Percentiles rank a stretch among this genome's conserved stretches.
phyloP scores from a whole-genome alignment of 768 basidiomycete species.

The Mycena rosella region DNA sequence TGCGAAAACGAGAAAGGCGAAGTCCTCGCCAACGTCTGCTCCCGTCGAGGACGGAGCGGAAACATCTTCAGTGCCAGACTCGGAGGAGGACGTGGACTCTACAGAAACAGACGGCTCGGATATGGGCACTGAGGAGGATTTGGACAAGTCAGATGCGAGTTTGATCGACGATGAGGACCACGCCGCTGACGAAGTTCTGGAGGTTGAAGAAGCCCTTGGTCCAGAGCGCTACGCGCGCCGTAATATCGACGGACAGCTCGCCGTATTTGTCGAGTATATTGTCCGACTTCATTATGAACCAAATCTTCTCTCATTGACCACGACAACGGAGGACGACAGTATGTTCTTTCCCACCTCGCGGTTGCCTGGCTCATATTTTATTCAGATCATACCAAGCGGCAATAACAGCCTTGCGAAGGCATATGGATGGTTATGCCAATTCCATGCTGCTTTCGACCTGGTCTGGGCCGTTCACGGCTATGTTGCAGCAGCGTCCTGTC shows the following conservation, averaged over 20 bases:
- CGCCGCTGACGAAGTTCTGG: neutral
- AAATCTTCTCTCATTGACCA: neutral
- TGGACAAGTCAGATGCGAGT: neutral
- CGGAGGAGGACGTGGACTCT: neutral
- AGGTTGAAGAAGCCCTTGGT: neutral
- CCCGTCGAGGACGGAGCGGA: too few relatives aligned
- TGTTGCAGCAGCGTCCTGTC: conserved; percentile 20
- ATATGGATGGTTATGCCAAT: neutral
- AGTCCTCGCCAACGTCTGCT: too few relatives aligned
- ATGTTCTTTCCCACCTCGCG: neutral
- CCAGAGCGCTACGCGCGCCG: conserved; percentile 14
- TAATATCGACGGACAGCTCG: neutral
- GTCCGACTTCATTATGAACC: neutral
- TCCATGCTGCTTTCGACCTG: conserved; percentile 17
- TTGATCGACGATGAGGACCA: conserved; percentile 16
- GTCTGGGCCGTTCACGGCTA: conserved; percentile 24
- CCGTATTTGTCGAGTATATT: conserved; percentile 14
- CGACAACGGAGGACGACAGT: conserved; percentile 1
- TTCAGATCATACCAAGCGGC: conserved; percentile 14
- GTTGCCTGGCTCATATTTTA: neutral
- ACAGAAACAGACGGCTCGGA: neutral
- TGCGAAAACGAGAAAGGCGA: too few relatives aligned
- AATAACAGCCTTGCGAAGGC: neutral
- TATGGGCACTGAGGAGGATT: neutral
- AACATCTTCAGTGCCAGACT: neutral